These are phyloP conservation scores for Claviceps purpurea DNA, from an alignment of 2,329 filamentous ascomycete species.

Conservation along the genomic window DNA sequence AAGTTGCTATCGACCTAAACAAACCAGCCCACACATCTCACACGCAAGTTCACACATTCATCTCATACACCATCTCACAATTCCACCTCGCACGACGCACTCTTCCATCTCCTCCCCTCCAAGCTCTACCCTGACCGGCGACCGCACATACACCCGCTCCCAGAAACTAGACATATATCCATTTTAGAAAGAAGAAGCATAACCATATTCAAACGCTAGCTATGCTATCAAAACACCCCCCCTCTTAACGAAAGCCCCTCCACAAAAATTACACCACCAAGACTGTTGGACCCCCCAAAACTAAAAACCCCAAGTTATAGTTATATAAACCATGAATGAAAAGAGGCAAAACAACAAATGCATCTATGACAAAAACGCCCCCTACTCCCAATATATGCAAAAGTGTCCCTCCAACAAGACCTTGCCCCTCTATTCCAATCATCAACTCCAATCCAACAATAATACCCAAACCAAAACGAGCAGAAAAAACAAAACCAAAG, in stretches of 20 bases:
- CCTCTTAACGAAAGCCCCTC: background rate
- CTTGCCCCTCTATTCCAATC: background rate
- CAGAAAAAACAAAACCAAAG: background rate
- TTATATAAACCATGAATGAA: background rate
- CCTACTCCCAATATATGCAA: background rate
- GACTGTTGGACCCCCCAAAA: background rate
- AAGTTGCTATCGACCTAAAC: no score
- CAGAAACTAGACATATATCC: no score
- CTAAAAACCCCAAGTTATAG: background rate
- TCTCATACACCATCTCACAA: no score
- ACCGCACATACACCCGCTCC: no score
- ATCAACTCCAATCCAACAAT: background rate
- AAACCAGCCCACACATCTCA: no score
- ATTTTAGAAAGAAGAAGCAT: background rate
- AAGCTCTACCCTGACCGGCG: no score
- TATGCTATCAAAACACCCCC: conserved; percentile 7
- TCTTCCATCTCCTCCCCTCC: no score
- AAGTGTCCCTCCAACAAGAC: background rate
- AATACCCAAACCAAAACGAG: background rate
- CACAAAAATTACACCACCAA: background rate
- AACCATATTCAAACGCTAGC: conserved; percentile 1
- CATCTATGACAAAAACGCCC: background rate
- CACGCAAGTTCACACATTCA: no score
- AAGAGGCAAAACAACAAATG: background rate
- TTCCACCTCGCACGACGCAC: no score